Evolutionary conservation across 2,329 filamentous ascomycete species (phyloP).

Genomic region (Cadophora sp.): DNA sequence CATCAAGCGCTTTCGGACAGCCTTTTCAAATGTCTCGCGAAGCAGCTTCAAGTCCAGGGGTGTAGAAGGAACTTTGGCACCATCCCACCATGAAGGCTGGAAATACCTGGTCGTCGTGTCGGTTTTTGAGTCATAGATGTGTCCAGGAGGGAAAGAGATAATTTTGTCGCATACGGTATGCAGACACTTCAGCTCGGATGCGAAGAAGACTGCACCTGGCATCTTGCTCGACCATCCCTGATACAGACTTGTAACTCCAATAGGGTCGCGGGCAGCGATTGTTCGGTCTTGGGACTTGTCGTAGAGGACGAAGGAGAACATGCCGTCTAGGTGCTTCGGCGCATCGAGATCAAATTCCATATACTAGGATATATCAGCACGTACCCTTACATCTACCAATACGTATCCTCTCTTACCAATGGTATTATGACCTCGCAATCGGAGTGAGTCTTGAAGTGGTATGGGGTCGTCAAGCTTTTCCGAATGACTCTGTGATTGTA

Average conservation of each 20-base stretch:
- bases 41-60: conserved; percentile 86
- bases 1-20: conserved; percentile 97
- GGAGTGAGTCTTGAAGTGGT: conserved; percentile 98
- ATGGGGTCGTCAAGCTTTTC: conserved; percentile 81
- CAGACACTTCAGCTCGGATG: conserved; percentile 94
- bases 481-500: conserved; percentile 98
- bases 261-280: conserved; percentile 93
- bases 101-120: conserved; percentile 87
- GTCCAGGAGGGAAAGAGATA: conserved; percentile 90
- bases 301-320: conserved; percentile 99
- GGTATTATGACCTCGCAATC: conserved; percentile 99
- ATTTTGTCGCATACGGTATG: conserved; percentile 95
- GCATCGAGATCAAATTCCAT: conserved; percentile 90
- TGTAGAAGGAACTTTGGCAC: conserved; percentile 75
- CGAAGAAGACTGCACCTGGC: conserved; percentile 89
- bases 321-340: conserved; percentile 93
- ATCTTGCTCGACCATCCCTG: conserved; percentile 88
- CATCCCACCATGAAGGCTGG: conserved; percentile 91
- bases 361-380: conserved; percentile 64
- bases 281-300: conserved; percentile 94
- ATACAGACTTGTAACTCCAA: conserved; percentile 97
- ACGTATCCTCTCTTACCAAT: conserved; percentile 64
- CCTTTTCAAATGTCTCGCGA: conserved; percentile 82
- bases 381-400: conserved; percentile 1
- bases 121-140: conserved; percentile 95